Evolutionary conservation across 257 asterid genomes (phyloP).

Genomic region (Solanum bulbocastanum): DNA sequence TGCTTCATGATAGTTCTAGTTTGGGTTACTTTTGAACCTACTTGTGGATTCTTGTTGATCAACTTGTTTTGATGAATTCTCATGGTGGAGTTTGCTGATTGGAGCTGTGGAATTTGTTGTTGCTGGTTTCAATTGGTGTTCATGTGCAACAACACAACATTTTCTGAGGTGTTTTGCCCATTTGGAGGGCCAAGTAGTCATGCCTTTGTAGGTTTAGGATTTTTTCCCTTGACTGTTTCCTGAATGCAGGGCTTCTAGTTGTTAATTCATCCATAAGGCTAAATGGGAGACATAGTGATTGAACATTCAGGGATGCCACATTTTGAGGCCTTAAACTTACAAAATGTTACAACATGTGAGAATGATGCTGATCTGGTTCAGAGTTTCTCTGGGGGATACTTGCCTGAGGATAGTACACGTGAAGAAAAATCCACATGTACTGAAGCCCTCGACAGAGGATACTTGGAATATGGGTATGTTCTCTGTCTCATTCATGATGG

Average conservation of each 20-base stretch:
- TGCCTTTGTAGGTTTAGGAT: slow-evolving; percentile 38
- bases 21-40: slow-evolving; percentile 32
- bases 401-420: slow-evolving; percentile 8
- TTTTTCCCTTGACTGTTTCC: slow-evolving; percentile 39
- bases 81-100: slow-evolving; percentile 44
- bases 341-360: slow-evolving; percentile 7
- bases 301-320: slow-evolving; percentile 24
- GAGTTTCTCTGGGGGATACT: slow-evolving; percentile 13
- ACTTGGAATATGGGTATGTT: slow-evolving; percentile 65
- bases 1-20: slow-evolving; percentile 40
- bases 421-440: slow-evolving; percentile 13
- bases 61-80: slow-evolving; percentile 45
- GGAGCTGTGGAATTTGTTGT: slow-evolving; percentile 72
- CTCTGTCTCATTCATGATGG: background rate
- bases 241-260: slow-evolving; percentile 65
- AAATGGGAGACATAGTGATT: slow-evolving; percentile 44
- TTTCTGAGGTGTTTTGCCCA: slow-evolving; percentile 57
- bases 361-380: slow-evolving; percentile 8
- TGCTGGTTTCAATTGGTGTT: slow-evolving; percentile 60
- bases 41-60: slow-evolving; percentile 34
- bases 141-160: slow-evolving; percentile 45
- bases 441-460: slow-evolving; percentile 48
- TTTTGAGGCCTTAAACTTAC: slow-evolving; percentile 17
- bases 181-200: slow-evolving; percentile 45
- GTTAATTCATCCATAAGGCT: slow-evolving; percentile 14